These are phyloP conservation scores for Wallacemonas sp. DNA, from an alignment of 208 protist genomes.

Conservation along the genomic window DNA sequence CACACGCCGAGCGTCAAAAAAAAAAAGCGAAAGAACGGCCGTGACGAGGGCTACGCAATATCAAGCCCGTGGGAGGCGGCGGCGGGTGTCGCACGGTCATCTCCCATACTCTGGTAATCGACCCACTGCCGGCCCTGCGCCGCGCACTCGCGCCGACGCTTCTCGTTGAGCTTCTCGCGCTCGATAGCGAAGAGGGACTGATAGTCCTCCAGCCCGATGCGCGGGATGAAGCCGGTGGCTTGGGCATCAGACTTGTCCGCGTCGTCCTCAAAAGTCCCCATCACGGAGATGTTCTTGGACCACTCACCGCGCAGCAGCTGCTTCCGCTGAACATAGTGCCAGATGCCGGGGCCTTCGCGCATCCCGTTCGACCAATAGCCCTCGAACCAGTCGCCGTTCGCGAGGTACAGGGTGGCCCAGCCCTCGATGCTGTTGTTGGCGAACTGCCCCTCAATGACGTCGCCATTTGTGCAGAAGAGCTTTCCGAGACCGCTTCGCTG, in stretches of 20 bases:
- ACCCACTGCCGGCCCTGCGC: conserved; percentile 53
- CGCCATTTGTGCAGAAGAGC: conserved; percentile 81
- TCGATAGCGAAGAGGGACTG: conserved; percentile 66
- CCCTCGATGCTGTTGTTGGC: conserved; percentile 62
- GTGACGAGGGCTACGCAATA: conserved; percentile 16
- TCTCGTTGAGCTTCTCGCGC: conserved; percentile 67
- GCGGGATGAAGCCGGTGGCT: conserved; percentile 76
- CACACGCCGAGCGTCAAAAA: not conserved
- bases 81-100: not conserved
- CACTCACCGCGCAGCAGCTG: conserved; percentile 86
- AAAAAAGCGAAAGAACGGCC: not conserved
- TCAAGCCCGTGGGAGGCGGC: conserved; percentile 22
- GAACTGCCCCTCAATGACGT: conserved; percentile 85
- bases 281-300: conserved; percentile 72
- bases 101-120: conserved; percentile 27
- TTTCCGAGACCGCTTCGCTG: conserved; percentile 75
- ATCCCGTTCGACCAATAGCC: conserved; percentile 80
- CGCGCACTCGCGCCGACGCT: conserved; percentile 50
- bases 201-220: conserved; percentile 61
- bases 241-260: conserved; percentile 56
- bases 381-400: conserved; percentile 86
- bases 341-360: conserved; percentile 86
- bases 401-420: conserved; percentile 68
- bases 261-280: conserved; percentile 83
- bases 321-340: conserved; percentile 74